A percentile compares a stretch with the other conserved stretches of the same genome.
These are phyloP conservation scores for Erythrobasidium yunnanense DNA, from an alignment of 768 basidiomycete genomes.

Conservation along the genomic window DNA sequence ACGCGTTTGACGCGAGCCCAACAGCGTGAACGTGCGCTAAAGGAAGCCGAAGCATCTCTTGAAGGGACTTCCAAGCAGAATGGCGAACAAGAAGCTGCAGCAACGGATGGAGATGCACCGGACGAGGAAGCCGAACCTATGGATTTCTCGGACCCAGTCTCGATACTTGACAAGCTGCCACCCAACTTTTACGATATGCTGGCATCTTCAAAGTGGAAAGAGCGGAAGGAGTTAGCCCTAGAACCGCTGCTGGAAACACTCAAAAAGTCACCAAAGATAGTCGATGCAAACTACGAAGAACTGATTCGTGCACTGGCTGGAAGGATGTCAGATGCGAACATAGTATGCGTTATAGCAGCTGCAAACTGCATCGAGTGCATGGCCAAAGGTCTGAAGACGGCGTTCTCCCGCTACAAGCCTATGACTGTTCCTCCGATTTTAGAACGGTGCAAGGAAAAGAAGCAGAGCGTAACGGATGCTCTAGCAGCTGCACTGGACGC, in stretches of 20 bases:
- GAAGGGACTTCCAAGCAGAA: background rate
- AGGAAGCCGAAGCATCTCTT: slow-evolving; percentile 39
- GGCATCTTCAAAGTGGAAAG: slow-evolving; percentile 94
- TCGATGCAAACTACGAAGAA: slow-evolving; percentile 59
- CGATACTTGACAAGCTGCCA: slow-evolving; percentile 66
- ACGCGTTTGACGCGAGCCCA: slow-evolving; percentile 65
- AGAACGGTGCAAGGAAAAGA: slow-evolving; percentile 86
- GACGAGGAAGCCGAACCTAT: slow-evolving; percentile 55
- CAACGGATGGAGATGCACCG: slow-evolving; percentile 42
- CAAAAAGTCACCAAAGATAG: slow-evolving; percentile 60
- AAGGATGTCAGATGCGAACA: slow-evolving; percentile 83
- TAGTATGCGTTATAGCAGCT: slow-evolving; percentile 84
- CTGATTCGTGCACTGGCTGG: slow-evolving; percentile 63
- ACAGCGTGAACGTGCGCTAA: slow-evolving; percentile 52
- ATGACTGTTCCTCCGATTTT: slow-evolving; percentile 63
- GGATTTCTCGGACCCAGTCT: slow-evolving; percentile 65
- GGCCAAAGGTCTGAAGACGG: slow-evolving; percentile 63
- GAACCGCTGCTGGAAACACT: slow-evolving; percentile 68
- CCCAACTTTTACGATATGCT: slow-evolving; percentile 60
- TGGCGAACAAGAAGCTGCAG: slow-evolving; percentile 41
- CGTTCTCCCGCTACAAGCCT: slow-evolving; percentile 66
- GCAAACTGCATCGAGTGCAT: slow-evolving; percentile 74
- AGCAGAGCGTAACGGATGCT: slow-evolving; percentile 75
- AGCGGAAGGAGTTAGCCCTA: slow-evolving; percentile 72
- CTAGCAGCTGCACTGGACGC: slow-evolving; percentile 82